Conservation (phyloP, 2,329 filamentous ascomycete species). For the Claviceps citrina region DNA sequence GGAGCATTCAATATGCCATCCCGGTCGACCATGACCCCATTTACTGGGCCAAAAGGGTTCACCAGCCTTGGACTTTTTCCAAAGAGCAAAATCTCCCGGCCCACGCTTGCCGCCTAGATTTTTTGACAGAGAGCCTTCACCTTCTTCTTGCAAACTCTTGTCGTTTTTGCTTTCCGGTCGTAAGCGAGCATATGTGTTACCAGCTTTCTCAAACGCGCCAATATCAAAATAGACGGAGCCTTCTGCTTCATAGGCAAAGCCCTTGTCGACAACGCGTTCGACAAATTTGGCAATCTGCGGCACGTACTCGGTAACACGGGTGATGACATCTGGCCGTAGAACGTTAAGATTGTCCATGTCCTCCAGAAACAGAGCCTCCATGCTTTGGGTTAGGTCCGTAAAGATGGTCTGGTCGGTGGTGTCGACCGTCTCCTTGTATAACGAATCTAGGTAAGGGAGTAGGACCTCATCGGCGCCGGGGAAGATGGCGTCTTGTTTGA, state of each 20-base stretch:
- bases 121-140: conserved; percentile 66
- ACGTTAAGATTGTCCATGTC: conserved; percentile 84
- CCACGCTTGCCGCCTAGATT: conserved; percentile 52
- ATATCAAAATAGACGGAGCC: conserved; percentile 95
- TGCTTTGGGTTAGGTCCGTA: conserved; percentile 69
- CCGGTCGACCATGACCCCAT: conserved; percentile 78
- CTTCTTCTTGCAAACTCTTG: conserved; percentile 69
- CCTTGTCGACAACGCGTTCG: conserved; percentile 65
- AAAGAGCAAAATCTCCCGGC: conserved; percentile 75
- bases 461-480: conserved; percentile 50
- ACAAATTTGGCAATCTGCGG: conserved; percentile 78
- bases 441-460: conserved; percentile 64
- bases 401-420: conserved; percentile 58
- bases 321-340: conserved; percentile 63
- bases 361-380: conserved; percentile 73
- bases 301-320: conserved; percentile 84
- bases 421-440: conserved; percentile 47
- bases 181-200: conserved; percentile 72
- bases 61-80: conserved; percentile 83
- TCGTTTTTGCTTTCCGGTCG: conserved; percentile 77
- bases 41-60: conserved; percentile 81
- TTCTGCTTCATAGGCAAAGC: conserved; percentile 67
- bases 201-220: conserved; percentile 63
- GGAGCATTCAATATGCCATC: conserved; percentile 96
- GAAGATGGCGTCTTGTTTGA: conserved; percentile 34